Conservation (phyloP, 2,329 filamentous ascomycete species). For the Aphanoascus verrucosus region DNA sequence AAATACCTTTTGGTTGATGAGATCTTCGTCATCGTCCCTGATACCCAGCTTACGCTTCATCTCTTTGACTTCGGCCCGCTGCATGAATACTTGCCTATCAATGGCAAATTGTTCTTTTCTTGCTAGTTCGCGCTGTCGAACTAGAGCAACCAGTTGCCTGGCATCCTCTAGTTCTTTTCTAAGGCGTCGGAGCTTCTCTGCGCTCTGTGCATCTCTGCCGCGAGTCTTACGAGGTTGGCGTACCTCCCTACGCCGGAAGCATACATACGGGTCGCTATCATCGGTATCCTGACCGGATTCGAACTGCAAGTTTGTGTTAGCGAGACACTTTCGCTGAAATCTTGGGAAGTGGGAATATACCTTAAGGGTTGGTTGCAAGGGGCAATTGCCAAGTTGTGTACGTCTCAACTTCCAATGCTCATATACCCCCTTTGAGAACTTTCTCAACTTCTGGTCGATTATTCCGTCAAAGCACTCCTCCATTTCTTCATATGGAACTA, state of each 20-base stretch:
- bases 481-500: conserved; percentile 63
- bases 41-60: conserved; percentile 81
- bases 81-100: conserved; percentile 71
- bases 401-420: conserved; percentile 76
- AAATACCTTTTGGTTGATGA: conserved; percentile 83
- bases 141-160: conserved; percentile 64
- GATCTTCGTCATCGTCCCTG: conserved; percentile 85
- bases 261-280: conserved; percentile 94
- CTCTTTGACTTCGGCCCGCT: conserved; percentile 71
- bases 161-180: conserved; percentile 85
- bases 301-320: conserved; percentile 41
- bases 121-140: conserved; percentile 67
- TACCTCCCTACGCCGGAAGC: conserved; percentile 89
- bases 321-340: neutral
- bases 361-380: conserved; percentile 70
- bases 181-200: conserved; percentile 86
- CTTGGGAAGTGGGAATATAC: conserved; percentile 21
- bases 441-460: conserved; percentile 44
- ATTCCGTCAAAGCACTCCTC: conserved; percentile 55
- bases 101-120: conserved; percentile 66
- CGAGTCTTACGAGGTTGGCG: conserved; percentile 90
- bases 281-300: conserved; percentile 91
- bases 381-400: conserved; percentile 54
- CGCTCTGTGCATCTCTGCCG: conserved; percentile 83
- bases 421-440: conserved; percentile 68